Base-by-base conservation (phyloP, 306 rosid genomes). In the Corylus americana region DNA sequence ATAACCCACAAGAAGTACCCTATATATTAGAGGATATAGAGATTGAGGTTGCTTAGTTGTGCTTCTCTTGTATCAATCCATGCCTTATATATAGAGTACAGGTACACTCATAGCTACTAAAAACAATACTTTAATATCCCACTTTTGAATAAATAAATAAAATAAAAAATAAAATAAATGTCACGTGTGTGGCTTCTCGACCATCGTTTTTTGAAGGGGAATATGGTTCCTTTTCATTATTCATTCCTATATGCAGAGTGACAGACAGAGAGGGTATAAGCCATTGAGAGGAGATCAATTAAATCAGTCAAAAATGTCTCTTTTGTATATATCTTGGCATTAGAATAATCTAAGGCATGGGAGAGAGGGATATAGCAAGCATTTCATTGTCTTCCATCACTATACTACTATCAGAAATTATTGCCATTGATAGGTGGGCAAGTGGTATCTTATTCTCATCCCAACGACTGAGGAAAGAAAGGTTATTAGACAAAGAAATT, bases 191-290 rank as follows among this genome's bases (percentile, higher is more conserved):
- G 44, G 66, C 77, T 76, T 81, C 85, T 76, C 77, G 31, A 25
- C 83, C 85, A 69, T 39, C 82, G 73, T 85, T 80, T 66, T 42
- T 51, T 75, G 78, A 42, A 63, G 66, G 74, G 63, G 88, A 83
- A 85, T 85, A 80, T 45, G 91, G 72, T 85, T 85, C 87, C 70
- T n/a, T n/a, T 31, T 63, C 22, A 27, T 81, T 71, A 76, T 70
- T 78, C 67, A 79, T 20, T 47, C 35, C 27, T 1, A 55, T 5
- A 31, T 78, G 54, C 53, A 22, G 25, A 22, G 25, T 22, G 25
- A 17, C 8, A 70, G 25, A 17, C 8, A 70, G 37, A 49, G 16
- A 20, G 13, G 45, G 4, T 49, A 72, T 31, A 29, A 67, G 48
- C 77, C 35, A 70, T 59, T 57, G 0, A 16, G 51, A 63, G 66